These are phyloP conservation scores for Kwoniella sp. DNA, from an alignment of 768 basidiomycete species.

Conservation along the genomic window DNA sequence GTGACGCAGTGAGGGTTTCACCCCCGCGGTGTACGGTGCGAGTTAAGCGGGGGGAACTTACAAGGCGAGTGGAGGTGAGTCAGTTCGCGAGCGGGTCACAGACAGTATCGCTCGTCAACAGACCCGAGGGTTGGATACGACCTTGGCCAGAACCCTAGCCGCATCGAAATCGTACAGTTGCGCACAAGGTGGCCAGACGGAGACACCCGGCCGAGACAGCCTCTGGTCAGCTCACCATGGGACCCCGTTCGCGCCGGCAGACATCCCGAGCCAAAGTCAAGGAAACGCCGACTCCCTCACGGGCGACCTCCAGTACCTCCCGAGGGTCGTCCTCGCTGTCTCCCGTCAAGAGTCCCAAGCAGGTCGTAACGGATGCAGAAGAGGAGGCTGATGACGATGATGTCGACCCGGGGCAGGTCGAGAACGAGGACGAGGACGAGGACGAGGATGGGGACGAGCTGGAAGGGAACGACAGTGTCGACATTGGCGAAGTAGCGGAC, in stretches of 20 bases:
- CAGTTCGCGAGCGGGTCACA: no score
- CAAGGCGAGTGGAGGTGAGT: no score
- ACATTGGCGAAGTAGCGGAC: slow-evolving; percentile 7
- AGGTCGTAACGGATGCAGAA: background rate
- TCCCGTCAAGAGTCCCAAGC: background rate
- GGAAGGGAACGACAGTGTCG: slow-evolving; percentile 12
- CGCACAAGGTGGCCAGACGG: no score
- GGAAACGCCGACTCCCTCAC: background rate
- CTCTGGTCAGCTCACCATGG: no score
- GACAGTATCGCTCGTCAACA: no score
- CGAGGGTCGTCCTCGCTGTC: background rate
- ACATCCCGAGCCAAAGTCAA: background rate
- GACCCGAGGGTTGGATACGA: no score
- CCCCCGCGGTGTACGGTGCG: no score
- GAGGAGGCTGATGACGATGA: background rate
- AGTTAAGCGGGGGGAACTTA: no score
- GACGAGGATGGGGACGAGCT: slow-evolving; percentile 8
- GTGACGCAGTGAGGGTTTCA: no score
- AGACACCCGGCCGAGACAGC: no score
- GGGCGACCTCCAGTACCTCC: background rate
- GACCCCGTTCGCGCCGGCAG: background rate
- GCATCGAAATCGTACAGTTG: no score
- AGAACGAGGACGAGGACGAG: background rate
- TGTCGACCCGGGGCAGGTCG: background rate
- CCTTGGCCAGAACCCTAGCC: no score